phyloP scores from a whole-genome alignment of 768 basidiomycete genomes.

The Butyriboletus loyo region DNA sequence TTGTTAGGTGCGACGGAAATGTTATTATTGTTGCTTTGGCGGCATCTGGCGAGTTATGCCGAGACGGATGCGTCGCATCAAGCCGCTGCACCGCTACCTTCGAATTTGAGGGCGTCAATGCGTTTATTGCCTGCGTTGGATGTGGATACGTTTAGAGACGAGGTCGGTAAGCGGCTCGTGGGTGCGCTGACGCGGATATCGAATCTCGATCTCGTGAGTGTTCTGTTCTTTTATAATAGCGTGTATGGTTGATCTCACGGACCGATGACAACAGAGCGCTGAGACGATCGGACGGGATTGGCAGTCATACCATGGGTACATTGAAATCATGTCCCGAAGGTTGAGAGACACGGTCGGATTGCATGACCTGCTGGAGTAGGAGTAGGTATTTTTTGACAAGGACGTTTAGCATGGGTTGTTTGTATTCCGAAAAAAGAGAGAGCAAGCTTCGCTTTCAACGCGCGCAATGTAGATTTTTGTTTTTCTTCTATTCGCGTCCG shows the following conservation, averaged over 20 bases:
- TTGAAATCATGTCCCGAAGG: slow-evolving; percentile 73
- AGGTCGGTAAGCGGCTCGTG: slow-evolving; percentile 52
- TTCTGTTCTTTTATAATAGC: background rate
- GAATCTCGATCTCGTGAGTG: slow-evolving; percentile 48
- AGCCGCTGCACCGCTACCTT: slow-evolving; percentile 5
- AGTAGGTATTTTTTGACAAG: slow-evolving; percentile 10
- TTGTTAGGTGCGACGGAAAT: slow-evolving; percentile 67
- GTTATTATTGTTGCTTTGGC: slow-evolving; percentile 75
- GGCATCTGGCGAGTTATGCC: slow-evolving; percentile 70
- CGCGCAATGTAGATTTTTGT: background rate
- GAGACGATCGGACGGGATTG: slow-evolving; percentile 50
- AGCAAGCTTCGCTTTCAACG: background rate
- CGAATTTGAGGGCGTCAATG: slow-evolving; percentile 46
- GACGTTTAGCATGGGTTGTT: background rate
- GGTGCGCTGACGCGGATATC: slow-evolving; percentile 55
- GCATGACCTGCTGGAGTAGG: slow-evolving; percentile 37
- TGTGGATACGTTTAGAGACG: slow-evolving; percentile 53
- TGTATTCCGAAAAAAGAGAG: background rate
- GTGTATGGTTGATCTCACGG: slow-evolving; percentile 4
- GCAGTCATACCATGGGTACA: slow-evolving; percentile 64
- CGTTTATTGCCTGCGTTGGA: slow-evolving; percentile 57
- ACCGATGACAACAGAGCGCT: slow-evolving; percentile 31
- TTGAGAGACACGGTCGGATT: slow-evolving; percentile 63
- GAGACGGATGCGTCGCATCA: slow-evolving; percentile 26
- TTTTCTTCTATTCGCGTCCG: background rate